These are phyloP conservation scores for Fusarium marasasianum DNA, from an alignment of 2,329 filamentous ascomycete genomes.

Conservation along the genomic window DNA sequence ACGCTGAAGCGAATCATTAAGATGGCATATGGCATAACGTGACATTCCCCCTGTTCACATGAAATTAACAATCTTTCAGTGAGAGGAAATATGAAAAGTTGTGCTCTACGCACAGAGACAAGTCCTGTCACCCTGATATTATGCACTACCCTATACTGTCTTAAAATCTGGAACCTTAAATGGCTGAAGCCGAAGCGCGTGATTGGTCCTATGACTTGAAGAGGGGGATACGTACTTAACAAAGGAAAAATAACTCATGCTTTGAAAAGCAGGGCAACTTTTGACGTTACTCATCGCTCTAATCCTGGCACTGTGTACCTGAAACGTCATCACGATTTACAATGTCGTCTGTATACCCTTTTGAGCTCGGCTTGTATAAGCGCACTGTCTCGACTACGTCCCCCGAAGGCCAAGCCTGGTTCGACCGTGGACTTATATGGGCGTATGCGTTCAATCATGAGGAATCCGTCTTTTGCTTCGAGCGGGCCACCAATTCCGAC, in stretches of 20 bases:
- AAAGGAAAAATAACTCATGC: neutral
- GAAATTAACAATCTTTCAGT: too few species aligned
- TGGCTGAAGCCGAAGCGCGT: neutral
- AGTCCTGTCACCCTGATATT: too few species aligned
- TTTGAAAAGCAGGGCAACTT: neutral
- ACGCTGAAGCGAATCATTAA: too few species aligned
- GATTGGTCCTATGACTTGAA: neutral
- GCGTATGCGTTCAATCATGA: slow-evolving; percentile 81
- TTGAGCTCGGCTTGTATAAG: slow-evolving; percentile 16
- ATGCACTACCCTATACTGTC: neutral
- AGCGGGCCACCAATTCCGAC: slow-evolving; percentile 65
- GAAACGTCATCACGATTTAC: neutral
- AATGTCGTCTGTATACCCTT: neutral
- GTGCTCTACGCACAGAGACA: too few species aligned
- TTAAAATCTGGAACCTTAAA: rapidly evolving
- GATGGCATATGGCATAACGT: too few species aligned
- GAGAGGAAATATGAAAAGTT: rapidly evolving
- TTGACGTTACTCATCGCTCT: neutral
- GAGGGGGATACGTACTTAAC: neutral
- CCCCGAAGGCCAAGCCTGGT: slow-evolving; percentile 65
- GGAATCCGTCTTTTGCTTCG: slow-evolving; percentile 72
- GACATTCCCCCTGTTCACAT: too few species aligned
- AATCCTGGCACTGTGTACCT: too few species aligned
- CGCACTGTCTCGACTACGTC: slow-evolving; percentile 9
- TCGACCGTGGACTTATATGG: slow-evolving; percentile 78